Conservation (phyloP, 169 alveolate species). For the Eimeria brunetti region DNA sequence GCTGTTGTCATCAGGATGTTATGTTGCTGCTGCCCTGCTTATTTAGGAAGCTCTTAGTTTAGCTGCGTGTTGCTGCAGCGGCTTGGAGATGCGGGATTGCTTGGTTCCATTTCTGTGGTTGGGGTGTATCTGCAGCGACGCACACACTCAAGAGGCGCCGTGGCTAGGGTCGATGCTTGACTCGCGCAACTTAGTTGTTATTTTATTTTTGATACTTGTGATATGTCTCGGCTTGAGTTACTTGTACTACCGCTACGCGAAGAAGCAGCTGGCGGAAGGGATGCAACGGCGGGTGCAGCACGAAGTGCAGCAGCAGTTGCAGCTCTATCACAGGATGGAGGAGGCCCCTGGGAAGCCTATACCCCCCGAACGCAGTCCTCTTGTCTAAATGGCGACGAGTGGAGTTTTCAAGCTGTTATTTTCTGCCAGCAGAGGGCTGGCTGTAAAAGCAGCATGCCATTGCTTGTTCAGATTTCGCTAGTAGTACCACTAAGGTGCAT, state of each 20-base stretch:
- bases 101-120: not conserved
- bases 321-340: constrained; percentile 67
- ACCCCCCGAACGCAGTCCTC: constrained; percentile 46
- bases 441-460: not conserved
- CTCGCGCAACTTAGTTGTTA: constrained; percentile 48
- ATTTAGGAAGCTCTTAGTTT: not conserved
- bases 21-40: constrained; percentile 3
- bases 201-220: constrained; percentile 51
- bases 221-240: constrained; percentile 34
- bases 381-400: constrained; percentile 1
- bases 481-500: not conserved
- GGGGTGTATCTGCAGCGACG: constrained; percentile 58
- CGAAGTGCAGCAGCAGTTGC: constrained; percentile 75
- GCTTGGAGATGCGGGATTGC: not conserved
- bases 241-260: constrained; percentile 58
- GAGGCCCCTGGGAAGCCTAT: constrained; percentile 60
- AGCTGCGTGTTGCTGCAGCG: not conserved
- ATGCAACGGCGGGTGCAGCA: constrained; percentile 65
- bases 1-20: not conserved
- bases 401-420: not conserved
- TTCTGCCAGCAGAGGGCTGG: not conserved
- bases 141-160: constrained; percentile 68
- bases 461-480: not conserved
- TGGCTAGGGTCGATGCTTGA: constrained; percentile 68
- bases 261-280: constrained; percentile 50